Evolutionary conservation across 768 basidiomycete species (phyloP).

Genomic region (Boletus reticuloceps): DNA sequence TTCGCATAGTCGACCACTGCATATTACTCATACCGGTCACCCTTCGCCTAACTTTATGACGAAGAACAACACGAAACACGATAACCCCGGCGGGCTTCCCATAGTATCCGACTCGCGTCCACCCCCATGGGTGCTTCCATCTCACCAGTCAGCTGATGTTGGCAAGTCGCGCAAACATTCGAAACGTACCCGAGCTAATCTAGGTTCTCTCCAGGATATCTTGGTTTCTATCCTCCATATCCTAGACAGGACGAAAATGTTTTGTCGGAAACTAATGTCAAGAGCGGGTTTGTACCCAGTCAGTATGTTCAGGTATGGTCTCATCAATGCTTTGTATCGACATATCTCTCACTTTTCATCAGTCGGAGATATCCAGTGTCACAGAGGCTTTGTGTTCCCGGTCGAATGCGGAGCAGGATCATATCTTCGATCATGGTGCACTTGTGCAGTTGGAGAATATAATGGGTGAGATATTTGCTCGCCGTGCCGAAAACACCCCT

Average conservation of each 20-base stretch:
- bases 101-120: slow-evolving; percentile 62
- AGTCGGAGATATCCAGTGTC: slow-evolving; percentile 24
- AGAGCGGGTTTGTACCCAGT: slow-evolving; percentile 57
- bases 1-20: too few relatives aligned
- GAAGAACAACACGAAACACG: slow-evolving; percentile 27
- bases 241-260: slow-evolving; percentile 74
- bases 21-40: too few relatives aligned
- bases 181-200: not conserved
- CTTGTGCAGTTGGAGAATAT: slow-evolving; percentile 65
- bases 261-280: slow-evolving; percentile 61
- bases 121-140: slow-evolving; percentile 68
- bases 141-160: slow-evolving; percentile 66
- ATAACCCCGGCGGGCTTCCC: slow-evolving; percentile 32
- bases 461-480: slow-evolving; percentile 72
- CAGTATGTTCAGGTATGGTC: slow-evolving; percentile 56
- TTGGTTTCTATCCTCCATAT: slow-evolving; percentile 73
- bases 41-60: slow-evolving; percentile 8
- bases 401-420: slow-evolving; percentile 35
- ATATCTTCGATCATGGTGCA: slow-evolving; percentile 49
- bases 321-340: not conserved
- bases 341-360: not conserved
- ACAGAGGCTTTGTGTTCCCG: slow-evolving; percentile 13
- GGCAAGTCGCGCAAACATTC: slow-evolving; percentile 39
- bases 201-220: slow-evolving; percentile 50
- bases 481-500: slow-evolving; percentile 55